These are phyloP conservation scores for Trametes pubescens DNA, from an alignment of 1,284 basidiomycete genomes.

Conservation along the genomic window DNA sequence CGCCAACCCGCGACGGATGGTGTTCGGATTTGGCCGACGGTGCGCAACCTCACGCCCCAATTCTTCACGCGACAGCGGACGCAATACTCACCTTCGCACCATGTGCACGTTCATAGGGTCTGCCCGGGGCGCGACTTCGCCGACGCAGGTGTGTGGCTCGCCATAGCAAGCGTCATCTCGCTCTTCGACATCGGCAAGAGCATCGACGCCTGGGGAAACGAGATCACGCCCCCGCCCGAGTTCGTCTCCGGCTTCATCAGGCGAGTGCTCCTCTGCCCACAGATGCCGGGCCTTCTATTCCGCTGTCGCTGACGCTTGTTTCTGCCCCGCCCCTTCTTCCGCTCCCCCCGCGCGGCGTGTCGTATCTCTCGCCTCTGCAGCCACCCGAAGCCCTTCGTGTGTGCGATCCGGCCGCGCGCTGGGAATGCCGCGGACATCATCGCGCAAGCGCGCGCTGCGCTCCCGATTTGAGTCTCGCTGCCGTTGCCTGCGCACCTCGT, in stretches of 20 bases:
- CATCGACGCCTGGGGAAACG: slow-evolving; percentile 30
- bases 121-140: slow-evolving; percentile 43
- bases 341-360: background rate
- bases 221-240: slow-evolving; percentile 33
- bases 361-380: slow-evolving; percentile 12
- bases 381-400: slow-evolving; percentile 36
- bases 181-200: slow-evolving; percentile 36
- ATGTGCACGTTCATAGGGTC: slow-evolving; percentile 15
- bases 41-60: slow-evolving; percentile 25
- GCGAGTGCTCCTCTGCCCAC: slow-evolving; percentile 22
- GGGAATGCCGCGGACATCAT: slow-evolving; percentile 26
- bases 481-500: background rate
- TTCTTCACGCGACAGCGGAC: background rate
- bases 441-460: slow-evolving; percentile 25
- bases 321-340: background rate
- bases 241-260: slow-evolving; percentile 37
- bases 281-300: background rate
- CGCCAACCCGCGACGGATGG: slow-evolving; percentile 39
- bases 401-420: slow-evolving; percentile 32
- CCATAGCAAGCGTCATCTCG: slow-evolving; percentile 34
- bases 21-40: slow-evolving; percentile 50
- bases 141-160: slow-evolving; percentile 37
- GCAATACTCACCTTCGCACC: background rate
- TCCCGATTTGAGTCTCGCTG: background rate
- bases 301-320: slow-evolving; percentile 4